A percentile compares a stretch with the other conserved stretches of the same genome.
phyloP scores from a whole-genome alignment of 1,139 yeast genomes.

The Candida glucosophila region DNA sequence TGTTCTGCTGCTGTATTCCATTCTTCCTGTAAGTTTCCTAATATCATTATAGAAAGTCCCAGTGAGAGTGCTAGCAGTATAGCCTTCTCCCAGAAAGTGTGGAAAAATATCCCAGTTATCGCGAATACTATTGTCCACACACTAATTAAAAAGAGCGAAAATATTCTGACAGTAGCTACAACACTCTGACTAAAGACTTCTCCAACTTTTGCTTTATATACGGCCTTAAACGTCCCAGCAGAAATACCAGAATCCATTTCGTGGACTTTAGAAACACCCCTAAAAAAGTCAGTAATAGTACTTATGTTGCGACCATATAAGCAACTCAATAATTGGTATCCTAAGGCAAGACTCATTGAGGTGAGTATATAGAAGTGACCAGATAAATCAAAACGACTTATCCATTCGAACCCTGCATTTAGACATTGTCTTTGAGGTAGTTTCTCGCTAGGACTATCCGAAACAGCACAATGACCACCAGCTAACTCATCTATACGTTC shows the following conservation, averaged over 20 bases:
- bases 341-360: slow-evolving; percentile 41
- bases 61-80: slow-evolving; percentile 31
- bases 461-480: slow-evolving; percentile 33
- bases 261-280: background rate
- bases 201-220: slow-evolving; percentile 3
- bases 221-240: slow-evolving; percentile 2
- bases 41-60: no score
- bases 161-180: no score
- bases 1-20: no score
- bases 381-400: slow-evolving; percentile 42
- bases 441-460: slow-evolving; percentile 3
- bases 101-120: slow-evolving; percentile 56
- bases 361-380: slow-evolving; percentile 54
- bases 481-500: slow-evolving; percentile 29
- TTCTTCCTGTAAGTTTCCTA: no score
- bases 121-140: slow-evolving; percentile 39
- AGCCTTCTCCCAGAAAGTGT: slow-evolving; percentile 48
- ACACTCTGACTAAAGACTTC: no score
- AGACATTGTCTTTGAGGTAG: slow-evolving; percentile 4
- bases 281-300: no score
- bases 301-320: no score
- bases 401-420: slow-evolving; percentile 4
- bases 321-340: slow-evolving; percentile 14
- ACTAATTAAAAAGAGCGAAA: slow-evolving; percentile 7
- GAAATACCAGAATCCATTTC: background rate